Conservation (phyloP, 1,284 basidiomycete genomes). For the Stereum hirsutum region DNA sequence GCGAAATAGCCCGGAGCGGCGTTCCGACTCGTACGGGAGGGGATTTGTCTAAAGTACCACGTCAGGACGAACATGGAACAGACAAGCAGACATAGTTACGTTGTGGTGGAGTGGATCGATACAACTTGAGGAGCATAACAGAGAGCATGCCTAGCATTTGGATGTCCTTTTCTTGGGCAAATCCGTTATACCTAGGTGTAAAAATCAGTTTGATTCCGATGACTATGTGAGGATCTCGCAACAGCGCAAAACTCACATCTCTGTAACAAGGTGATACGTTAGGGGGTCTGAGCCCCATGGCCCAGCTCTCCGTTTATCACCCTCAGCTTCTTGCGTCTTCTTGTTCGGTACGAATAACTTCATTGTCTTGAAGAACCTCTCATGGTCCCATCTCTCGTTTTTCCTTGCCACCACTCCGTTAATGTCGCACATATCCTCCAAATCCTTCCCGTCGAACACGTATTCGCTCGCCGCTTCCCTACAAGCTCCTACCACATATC, state of each 20-base stretch:
- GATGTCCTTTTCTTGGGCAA: constrained; percentile 60
- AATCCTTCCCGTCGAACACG: constrained; percentile 34
- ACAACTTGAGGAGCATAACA: constrained; percentile 50
- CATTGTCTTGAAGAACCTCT: constrained; percentile 63
- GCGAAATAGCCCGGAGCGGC: constrained; percentile 4
- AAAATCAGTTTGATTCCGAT: no score
- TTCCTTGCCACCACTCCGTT: constrained; percentile 56
- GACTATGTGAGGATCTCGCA: background rate
- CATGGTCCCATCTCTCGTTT: constrained; percentile 60
- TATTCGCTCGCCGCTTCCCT: constrained; percentile 58
- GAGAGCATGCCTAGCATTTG: constrained; percentile 80
- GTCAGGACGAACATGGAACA: background rate
- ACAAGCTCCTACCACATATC: constrained; percentile 46
- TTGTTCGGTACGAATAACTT: constrained; percentile 35
- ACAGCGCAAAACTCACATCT: constrained; percentile 19
- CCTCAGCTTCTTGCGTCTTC: background rate
- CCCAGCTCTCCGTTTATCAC: background rate
- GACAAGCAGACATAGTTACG: constrained; percentile 15
- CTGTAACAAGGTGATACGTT: constrained; percentile 12
- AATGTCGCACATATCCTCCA: constrained; percentile 41
- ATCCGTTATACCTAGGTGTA: constrained; percentile 53
- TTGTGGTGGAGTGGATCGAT: constrained; percentile 13
- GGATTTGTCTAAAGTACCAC: constrained; percentile 1
- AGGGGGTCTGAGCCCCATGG: constrained; percentile 10
- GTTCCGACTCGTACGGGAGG: constrained; percentile 3